These are phyloP conservation scores for Fusarium staphyleae DNA, from an alignment of 2,329 filamentous ascomycete genomes.

Conservation along the genomic window DNA sequence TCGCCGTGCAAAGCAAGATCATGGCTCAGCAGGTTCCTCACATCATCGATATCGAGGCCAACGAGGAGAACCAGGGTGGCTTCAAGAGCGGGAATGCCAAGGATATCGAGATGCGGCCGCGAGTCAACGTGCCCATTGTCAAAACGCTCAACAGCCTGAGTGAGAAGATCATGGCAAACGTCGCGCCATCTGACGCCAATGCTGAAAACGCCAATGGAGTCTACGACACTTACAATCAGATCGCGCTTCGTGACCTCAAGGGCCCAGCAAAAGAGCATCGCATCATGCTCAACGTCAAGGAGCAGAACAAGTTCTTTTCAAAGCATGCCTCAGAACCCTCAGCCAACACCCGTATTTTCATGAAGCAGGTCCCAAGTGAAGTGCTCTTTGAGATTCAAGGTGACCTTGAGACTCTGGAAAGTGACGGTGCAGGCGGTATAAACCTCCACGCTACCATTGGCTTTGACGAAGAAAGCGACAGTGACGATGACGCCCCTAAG, in stretches of 20 bases:
- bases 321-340: slow-evolving; percentile 59
- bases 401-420: slow-evolving; percentile 64
- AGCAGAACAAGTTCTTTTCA: slow-evolving; percentile 84
- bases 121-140: slow-evolving; percentile 84
- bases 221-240: slow-evolving; percentile 77
- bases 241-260: slow-evolving; percentile 81
- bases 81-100: slow-evolving; percentile 82
- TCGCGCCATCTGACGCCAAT: slow-evolving; percentile 77
- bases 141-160: slow-evolving; percentile 88
- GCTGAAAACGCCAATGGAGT: slow-evolving; percentile 64
- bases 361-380: slow-evolving; percentile 72
- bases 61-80: slow-evolving; percentile 93
- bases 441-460: slow-evolving; percentile 71
- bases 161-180: slow-evolving; percentile 90
- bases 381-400: slow-evolving; percentile 70
- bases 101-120: slow-evolving; percentile 87
- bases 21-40: slow-evolving; percentile 76
- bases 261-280: slow-evolving; percentile 76
- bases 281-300: slow-evolving; percentile 85
- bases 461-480: slow-evolving; percentile 73
- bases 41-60: slow-evolving; percentile 91
- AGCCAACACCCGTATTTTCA: slow-evolving; percentile 61
- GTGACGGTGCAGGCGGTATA: slow-evolving; percentile 58
- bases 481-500: slow-evolving; percentile 65
- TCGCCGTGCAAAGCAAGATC: slow-evolving; percentile 59